These are phyloP conservation scores for Malassezia restricta DNA, from an alignment of 1,284 basidiomycete genomes.

Conservation along the genomic window DNA sequence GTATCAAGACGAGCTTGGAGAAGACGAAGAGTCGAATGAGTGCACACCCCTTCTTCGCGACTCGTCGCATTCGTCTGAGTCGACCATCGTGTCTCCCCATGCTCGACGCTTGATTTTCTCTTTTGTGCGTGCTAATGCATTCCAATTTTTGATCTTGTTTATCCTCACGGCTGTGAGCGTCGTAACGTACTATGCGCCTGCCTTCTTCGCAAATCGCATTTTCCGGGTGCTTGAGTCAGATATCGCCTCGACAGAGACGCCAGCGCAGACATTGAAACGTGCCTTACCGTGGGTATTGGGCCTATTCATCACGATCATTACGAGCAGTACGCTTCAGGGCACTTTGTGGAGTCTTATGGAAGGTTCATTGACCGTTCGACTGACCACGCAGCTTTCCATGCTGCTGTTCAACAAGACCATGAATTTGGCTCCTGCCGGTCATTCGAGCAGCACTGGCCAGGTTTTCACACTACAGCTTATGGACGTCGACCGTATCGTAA, in stretches of 20 bases:
- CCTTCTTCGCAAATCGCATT: slow-evolving; percentile 11
- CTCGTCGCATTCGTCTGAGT: not conserved
- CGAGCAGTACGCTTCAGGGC: slow-evolving; percentile 14
- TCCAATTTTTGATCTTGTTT: not conserved
- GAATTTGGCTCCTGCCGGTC: not conserved
- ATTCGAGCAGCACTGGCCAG: not conserved
- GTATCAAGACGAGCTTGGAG: not conserved
- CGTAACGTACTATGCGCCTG: slow-evolving; percentile 9
- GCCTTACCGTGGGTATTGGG: slow-evolving; percentile 10
- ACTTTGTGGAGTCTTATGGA: slow-evolving; percentile 12
- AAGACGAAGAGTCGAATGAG: not conserved
- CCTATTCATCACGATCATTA: slow-evolving; percentile 7
- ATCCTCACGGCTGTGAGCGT: slow-evolving; percentile 5
- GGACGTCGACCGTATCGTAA: slow-evolving; percentile 10
- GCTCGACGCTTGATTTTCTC: not conserved
- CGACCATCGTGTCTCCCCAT: not conserved
- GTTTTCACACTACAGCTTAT: slow-evolving; percentile 14
- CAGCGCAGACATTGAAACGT: not conserved
- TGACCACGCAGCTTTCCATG: slow-evolving; percentile 14
- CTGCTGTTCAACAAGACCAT: slow-evolving; percentile 14
- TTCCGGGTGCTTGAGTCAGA: slow-evolving; percentile 2
- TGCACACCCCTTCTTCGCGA: not conserved
- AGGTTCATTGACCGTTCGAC: slow-evolving; percentile 4
- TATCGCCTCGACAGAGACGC: not conserved
- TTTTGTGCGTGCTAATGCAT: slow-evolving; percentile 2